phyloP scores from a whole-genome alignment of 768 basidiomycete genomes.

The Cyclocybe cylindracea region DNA sequence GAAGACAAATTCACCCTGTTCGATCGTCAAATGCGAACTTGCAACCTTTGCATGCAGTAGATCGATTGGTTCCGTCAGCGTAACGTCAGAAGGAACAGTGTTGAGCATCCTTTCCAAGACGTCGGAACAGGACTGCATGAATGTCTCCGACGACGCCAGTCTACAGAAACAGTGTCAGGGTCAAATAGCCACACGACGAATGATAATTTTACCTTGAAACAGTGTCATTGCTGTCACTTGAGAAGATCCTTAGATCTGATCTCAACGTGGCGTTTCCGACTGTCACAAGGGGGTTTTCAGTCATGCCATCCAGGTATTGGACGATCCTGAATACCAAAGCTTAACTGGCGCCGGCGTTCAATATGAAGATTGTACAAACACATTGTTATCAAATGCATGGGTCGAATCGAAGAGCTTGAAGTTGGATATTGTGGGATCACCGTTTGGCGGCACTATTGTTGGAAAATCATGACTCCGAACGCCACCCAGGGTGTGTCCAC shows the following conservation, averaged over 20 bases:
- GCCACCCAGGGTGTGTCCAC: constrained; percentile 46
- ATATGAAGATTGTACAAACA: constrained; percentile 26
- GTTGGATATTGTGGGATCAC: constrained; percentile 17
- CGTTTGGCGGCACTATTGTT: constrained; percentile 26
- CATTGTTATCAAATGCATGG: constrained; percentile 32
- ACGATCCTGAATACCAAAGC: constrained; percentile 29
- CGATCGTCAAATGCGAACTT: constrained; percentile 29
- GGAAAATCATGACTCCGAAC: constrained; percentile 44
- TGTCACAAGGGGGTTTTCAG: constrained; percentile 39
- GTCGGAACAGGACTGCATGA: constrained; percentile 30
- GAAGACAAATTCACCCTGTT: constrained; percentile 28
- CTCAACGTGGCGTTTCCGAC: constrained; percentile 31
- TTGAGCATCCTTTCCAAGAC: constrained; percentile 43
- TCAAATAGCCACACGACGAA: not conserved
- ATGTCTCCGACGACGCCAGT: constrained; percentile 26
- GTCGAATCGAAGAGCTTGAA: constrained; percentile 36
- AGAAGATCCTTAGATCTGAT: constrained; percentile 42
- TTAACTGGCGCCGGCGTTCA: not conserved
- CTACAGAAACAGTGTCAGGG: constrained; percentile 10
- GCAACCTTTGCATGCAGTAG: constrained; percentile 35
- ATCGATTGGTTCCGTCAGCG: constrained; percentile 35
- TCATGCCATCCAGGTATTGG: constrained; percentile 40
- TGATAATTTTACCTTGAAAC: constrained; percentile 32
- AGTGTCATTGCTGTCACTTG: constrained; percentile 38
- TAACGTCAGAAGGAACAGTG: constrained; percentile 37